Evolutionary conservation across 352 stramenopile species (phyloP), one percentile per base, ranked within the genome.

Genomic region (Halophytophthora polymorphica): DNA sequence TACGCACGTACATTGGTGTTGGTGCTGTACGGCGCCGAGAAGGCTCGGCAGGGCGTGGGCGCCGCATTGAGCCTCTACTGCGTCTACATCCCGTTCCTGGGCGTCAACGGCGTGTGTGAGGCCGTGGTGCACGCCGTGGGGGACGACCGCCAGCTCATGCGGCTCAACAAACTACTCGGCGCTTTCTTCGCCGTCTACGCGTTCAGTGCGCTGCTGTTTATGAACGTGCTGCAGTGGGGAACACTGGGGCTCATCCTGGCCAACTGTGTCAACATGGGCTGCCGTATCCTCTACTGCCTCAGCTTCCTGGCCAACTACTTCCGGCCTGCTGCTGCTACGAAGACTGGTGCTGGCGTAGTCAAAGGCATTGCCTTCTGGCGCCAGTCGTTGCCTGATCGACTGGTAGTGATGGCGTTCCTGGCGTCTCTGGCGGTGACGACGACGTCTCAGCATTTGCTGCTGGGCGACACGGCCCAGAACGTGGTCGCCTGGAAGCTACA

Each of bases 101-200:
- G 90, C 2, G 58, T 98, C 25, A 99, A 99, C 66, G 96, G 96
- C 4, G 95, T 97, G 51, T 97, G 86, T 53, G 96, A 99, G 80
- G 93, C 94, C 2, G 98, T 98, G 68, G 93, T 98, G 1, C 96
- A 98, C 60, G 91, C 86, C 3, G 77, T 93, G 17, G 83, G 77
- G 10, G 53, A 85, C 38, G 71, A 88, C 21, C 40, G 65, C 12
- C 61, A 91, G 45, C 61, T 95, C 37, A 90, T 90, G 73, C 66
- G 54, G 15, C 71, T 96, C 4, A 96, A 96, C 67, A 75, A 85
- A 40, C 66, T 88, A 22, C 79, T 96, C 42, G 71, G 78, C 2
- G 61, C 76, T 0, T 96, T 93, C 61, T 96, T 93, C n/a, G 49
- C 77, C 21, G 57, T 90, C 8, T 93, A 93, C 54, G 68, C 78